Evolutionary conservation across 2,329 filamentous ascomycete species (phyloP).

Genomic region (Aspergillus phoenicis): DNA sequence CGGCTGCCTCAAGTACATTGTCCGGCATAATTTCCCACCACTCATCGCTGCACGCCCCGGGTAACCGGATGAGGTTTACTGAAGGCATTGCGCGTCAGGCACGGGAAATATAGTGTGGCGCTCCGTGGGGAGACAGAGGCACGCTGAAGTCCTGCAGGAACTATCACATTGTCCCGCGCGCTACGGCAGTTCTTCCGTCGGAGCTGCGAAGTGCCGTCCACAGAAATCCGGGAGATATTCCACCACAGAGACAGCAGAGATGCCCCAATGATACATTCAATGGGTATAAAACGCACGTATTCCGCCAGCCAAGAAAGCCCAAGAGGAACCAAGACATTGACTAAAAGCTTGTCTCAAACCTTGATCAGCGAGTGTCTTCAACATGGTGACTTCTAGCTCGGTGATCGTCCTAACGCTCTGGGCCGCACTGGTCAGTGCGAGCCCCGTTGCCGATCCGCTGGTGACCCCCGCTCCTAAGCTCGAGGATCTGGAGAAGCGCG

Average conservation of each 20-base stretch:
- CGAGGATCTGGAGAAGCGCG: background rate
- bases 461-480: background rate
- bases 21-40: background rate
- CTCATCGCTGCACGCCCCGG: background rate
- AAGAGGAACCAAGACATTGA: background rate
- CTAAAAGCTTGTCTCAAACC: background rate
- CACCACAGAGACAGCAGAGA: background rate
- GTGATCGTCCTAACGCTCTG: background rate
- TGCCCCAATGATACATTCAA: background rate
- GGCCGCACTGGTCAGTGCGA: background rate
- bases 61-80: background rate
- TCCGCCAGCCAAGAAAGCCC: background rate
- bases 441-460: background rate
- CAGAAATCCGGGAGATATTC: background rate
- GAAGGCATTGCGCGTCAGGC: background rate
- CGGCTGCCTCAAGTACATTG: background rate
- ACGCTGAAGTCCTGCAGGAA: background rate
- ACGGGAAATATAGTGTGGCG: constrained; percentile 5
- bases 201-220: background rate
- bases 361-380: background rate
- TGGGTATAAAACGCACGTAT: background rate
- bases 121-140: background rate
- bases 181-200: background rate
- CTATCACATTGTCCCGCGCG: background rate
- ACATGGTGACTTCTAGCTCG: background rate